phyloP scores from a whole-genome alignment of 495 filamentous ascomycete species.

The Annulohypoxylon stygium region DNA sequence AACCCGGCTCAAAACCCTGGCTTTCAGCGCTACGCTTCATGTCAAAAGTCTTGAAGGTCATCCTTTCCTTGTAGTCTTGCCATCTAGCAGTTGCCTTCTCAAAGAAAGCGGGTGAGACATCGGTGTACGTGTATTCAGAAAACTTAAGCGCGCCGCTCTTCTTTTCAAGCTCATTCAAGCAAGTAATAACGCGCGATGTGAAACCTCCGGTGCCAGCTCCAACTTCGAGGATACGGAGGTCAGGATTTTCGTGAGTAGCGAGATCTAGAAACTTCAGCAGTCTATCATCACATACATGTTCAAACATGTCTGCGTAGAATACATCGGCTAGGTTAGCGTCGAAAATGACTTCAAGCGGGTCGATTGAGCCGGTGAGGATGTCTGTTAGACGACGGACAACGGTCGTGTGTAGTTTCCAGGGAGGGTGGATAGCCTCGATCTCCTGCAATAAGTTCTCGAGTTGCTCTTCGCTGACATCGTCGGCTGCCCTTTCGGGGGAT shows the following conservation, averaged over 20 bases:
- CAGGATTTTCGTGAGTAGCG: slow-evolving; percentile 57
- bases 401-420: slow-evolving; percentile 47
- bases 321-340: slow-evolving; percentile 37
- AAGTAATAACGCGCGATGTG: slow-evolving; percentile 41
- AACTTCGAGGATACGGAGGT: slow-evolving; percentile 60
- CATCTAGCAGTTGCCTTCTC: slow-evolving; percentile 53
- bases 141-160: slow-evolving; percentile 44
- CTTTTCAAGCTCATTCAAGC: slow-evolving; percentile 41
- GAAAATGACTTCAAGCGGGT: slow-evolving; percentile 56
- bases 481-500: background rate
- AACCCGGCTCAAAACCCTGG: slow-evolving; percentile 50
- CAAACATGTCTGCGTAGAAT: slow-evolving; percentile 48
- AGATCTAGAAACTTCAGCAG: slow-evolving; percentile 43
- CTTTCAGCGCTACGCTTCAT: slow-evolving; percentile 43
- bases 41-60: slow-evolving; percentile 54
- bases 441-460: slow-evolving; percentile 36
- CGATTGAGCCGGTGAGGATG: slow-evolving; percentile 58
- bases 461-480: slow-evolving; percentile 33
- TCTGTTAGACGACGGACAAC: slow-evolving; percentile 49
- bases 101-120: slow-evolving; percentile 67
- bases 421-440: slow-evolving; percentile 36
- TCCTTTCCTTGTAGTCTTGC: slow-evolving; percentile 26
- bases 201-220: slow-evolving; percentile 63
- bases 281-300: slow-evolving; percentile 40
- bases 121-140: slow-evolving; percentile 63